These are phyloP conservation scores for Saraca asoca DNA, from an alignment of 331 rosid genomes.

Conservation along the genomic window DNA sequence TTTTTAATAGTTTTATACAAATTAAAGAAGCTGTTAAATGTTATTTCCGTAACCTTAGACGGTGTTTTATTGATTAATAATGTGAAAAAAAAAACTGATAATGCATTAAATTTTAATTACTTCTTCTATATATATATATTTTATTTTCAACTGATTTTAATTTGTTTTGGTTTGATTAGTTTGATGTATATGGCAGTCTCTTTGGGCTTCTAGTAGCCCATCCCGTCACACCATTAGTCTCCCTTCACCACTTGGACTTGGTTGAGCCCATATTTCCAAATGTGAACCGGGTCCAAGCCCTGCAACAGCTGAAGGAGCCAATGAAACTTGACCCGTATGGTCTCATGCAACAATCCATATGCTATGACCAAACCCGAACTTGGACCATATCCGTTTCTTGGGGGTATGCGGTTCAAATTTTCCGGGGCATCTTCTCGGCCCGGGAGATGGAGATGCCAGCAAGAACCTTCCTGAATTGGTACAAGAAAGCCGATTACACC, in stretches of 20 bases:
- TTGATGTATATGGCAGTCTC: conserved; percentile 70
- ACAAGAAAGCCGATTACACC: conserved; percentile 45
- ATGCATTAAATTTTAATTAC: too few relatives aligned
- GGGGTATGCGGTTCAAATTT: conserved; percentile 79
- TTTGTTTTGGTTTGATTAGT: conserved; percentile 38
- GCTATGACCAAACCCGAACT: conserved; percentile 55
- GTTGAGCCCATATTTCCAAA: conserved; percentile 74
- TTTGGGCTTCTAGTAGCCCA: conserved; percentile 80
- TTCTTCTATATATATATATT: background rate
- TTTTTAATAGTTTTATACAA: too few relatives aligned
- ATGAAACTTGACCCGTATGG: conserved; percentile 58
- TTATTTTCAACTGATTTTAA: background rate
- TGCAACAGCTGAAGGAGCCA: conserved; percentile 45
- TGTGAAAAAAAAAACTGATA: too few relatives aligned
- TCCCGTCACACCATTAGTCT: conserved; percentile 63
- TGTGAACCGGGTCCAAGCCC: conserved; percentile 47
- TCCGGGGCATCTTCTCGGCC: conserved; percentile 50
- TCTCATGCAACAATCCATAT: conserved; percentile 73
- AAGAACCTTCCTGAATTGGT: conserved; percentile 73
- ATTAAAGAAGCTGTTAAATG: too few relatives aligned
- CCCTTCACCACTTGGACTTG: conserved; percentile 75
- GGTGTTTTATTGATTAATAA: too few relatives aligned
- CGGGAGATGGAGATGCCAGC: conserved; percentile 71
- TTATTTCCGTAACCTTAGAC: too few relatives aligned
- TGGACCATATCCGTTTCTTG: conserved; percentile 77